Base-by-base conservation (phyloP, 495 filamentous ascomycete genomes). In the Apodospora peruviana region DNA sequence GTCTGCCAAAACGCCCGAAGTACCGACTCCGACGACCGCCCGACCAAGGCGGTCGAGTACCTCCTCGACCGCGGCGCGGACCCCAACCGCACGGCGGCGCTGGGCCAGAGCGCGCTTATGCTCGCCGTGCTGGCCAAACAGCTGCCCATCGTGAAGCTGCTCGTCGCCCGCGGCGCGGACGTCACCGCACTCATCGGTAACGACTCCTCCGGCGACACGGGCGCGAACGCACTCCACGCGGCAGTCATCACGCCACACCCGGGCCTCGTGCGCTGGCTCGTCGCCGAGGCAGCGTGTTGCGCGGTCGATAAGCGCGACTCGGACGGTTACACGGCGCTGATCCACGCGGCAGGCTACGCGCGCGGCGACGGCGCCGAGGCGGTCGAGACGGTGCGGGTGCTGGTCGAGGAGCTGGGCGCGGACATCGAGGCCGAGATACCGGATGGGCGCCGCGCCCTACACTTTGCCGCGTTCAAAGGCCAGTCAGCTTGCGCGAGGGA, bases 1-100 rank as follows among this genome's bases (percentile, higher is more conserved):
- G 34, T 20, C 12, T 38, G 34, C 45, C 7, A 47, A 2, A 24
- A 39, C 5, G 45, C 35, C 7, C 17, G 14, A 14, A 7, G 7
- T 32, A 14, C 12, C 14, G 21, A 5, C 17, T 19, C 16, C 19
- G 20, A 27, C 35, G 22, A 38, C 16, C 40, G 20, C 0, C 21
- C 23, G 20, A 14, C 38, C 14, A n/a, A 14, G 10, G 2, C 20
- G 14, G 9, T 49, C 18, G 25, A 45, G 12, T 51, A 45, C 35
- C 44, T 53, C 1, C 51, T 58, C 14, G 23, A 37, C 21, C 24
- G 32, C 14, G 51, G 51, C 43, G 51, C 51, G 18, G 48, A 51
- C 40, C 38, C 47, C 11, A 51, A 49, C 1, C 20, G 41, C 1
- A 12, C 12, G 3, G 47, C 19, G 24, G 40, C 32, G 3, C 37